Base-by-base conservation (phyloP, 768 basidiomycete genomes). In the Daedalea quercina region DNA sequence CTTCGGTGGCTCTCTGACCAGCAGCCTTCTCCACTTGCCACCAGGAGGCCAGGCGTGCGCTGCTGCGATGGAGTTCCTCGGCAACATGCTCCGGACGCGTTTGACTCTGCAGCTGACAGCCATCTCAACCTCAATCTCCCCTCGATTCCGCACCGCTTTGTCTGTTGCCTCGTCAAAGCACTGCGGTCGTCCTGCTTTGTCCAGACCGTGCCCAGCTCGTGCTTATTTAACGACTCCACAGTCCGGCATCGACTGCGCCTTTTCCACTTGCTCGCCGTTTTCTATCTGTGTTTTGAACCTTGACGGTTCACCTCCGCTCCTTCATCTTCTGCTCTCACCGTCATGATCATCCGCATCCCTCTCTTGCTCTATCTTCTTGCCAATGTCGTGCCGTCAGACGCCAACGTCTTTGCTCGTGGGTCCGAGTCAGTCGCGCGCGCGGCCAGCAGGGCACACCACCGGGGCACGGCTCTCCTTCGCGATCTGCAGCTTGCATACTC, bases 401-500 rank as follows among this genome's bases (percentile, higher is more conserved):
- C 66, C 57, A 53, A 51, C 51, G 48, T 58, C 60, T 7, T 59
- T 53, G 42, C 54, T 49, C 53, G 58, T 54, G 51, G 68, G 62
- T 51, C 63, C 43, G 66, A 66, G 24, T 64, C 76, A 47, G 54
- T 76, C 60, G 68, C 69, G 58, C 69, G 76, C 60, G 70, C 73
- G 49, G 59, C 80, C 19, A 69, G 72, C 46, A 73, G 68, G 28
- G 73, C 76, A 28, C 85, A 85, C 62, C 72, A 70, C 52, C 79
- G 78, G 52, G 87, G 84, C 40, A 76, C 77, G 44, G 76, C 67
- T 51, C 71, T 90, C 25, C 84, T 86, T 17, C 76, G 75, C 51
- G 88, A 90, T 65, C 73, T 90, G 52, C 83, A 86, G 25, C 61
- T 82, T 31, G 84, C 83, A 12, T 81, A 90, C 61, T 69, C 75